Base-by-base conservation (phyloP, 768 basidiomycete species). In the Panellus pusillus region DNA sequence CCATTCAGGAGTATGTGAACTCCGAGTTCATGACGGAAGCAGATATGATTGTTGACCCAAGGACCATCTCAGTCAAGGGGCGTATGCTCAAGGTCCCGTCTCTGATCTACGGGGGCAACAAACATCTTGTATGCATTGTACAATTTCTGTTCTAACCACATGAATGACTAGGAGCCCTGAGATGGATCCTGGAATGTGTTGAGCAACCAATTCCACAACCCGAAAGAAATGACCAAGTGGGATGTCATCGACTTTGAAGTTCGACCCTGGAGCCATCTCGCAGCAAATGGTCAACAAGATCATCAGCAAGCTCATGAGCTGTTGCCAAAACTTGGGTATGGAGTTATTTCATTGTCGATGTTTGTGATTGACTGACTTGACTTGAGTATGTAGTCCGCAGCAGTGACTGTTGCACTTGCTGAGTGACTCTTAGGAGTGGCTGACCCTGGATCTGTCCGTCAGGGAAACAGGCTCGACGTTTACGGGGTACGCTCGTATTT, bases 101-200 rank as follows among this genome's bases (percentile, higher is more conserved):
- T n/a, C n/a, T n/a, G n/a, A n/a, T n/a, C n/a, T 63, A 58, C 32
- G 18, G 20, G 5, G 19, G 18, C 0, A 35, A 32, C 13, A 7
- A n/a, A 15, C 2, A 14, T 14, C 44, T 57, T 17, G 61, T 76
- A 59, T 63, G 68, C 47, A 7, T 6, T 46, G 2, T 14, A 4
- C 56, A 74, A 28, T n/a, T 65, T 68, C 43, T 0, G 61, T 61
- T 14, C 2, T 29, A 62, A n/a, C n/a, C n/a, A n/a, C n/a, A n/a
- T n/a, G n/a, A n/a, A n/a, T n/a, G n/a, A n/a, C n/a, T n/a, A n/a
- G 61, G 17, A 37, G 4, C 55, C 58, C 5, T 37, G 51, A 7
- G 50, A 61, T 19, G 63, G 63, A 3, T 55, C 58, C 0, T 64
- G 63, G 63, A 64, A 64, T 32, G 61, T 64, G 1, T 15, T 62